Base-by-base conservation (phyloP, 352 stramenopile species). In the Phytopythium sindhum region DNA sequence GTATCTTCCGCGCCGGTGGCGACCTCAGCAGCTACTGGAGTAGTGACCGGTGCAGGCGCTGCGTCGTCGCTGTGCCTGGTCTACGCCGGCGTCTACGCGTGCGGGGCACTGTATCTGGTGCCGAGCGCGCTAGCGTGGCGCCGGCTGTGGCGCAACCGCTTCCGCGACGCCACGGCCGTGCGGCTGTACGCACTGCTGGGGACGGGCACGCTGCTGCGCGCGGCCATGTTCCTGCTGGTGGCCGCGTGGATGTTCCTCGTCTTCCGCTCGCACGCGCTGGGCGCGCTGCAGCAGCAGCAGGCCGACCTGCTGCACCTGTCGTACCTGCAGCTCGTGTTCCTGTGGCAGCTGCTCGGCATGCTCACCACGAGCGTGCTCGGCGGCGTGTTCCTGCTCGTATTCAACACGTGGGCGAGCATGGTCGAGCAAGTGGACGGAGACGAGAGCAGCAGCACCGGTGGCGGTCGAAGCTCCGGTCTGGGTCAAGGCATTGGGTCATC, bases 351-450 rank as follows among this genome's bases (percentile, higher is more conserved):
- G 10, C 65, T 89, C 23, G 70, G 77, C 24, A 76, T 81, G 60
- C 54, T 78, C 12, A 74, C 65, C 12, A 77, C 80, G 1, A 62
- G 82, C 17, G 70, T 78, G 39, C 68, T 89, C 23, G 72, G 74
- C 44, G 66, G 73, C 29, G 77, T 86, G 26, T 85, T 89, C 62
- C 61, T 89, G 37, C 56, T 89, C 29, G 70, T 89, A 37, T 85
- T 89, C 63, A 86, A 85, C 54, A 89, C 80, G 42, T 89, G 80
- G 77, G 80, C 80, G 4, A 66, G 73, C 51, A 89, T 89, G 77
- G 77, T 89, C 61, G 80, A 86, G 58, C 73, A 79, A 35, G 80
- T 89, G 24, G 66, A 72, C 37, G 71, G 70, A 19, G 70, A 50
- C 10, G 51, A 41, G 0, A 23, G 24, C 50, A 62, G 28, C 35